Evolutionary conservation across 148 eudicot genomes (phyloP), one percentile per base, ranked within the genome.

Genomic region (Nepenthes mirabilis): DNA sequence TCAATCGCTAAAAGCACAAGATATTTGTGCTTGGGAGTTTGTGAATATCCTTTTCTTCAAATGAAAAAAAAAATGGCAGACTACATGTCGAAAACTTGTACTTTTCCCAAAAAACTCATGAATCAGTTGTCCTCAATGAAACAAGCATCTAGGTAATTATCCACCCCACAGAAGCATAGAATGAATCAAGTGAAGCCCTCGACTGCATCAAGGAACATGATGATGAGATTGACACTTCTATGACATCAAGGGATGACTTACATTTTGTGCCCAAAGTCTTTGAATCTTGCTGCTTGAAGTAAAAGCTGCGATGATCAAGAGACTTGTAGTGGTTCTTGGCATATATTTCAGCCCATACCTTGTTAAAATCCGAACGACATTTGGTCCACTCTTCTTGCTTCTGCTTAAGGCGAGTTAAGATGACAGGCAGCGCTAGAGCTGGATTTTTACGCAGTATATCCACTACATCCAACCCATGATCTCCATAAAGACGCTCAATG

Each of bases 231-330:
- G 8, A 8, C 8, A 40, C 45, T 40, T 40, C 45, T 40, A 40
- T 40, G 6, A 40, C 45, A 40, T 40, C 45, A 40, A 40, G 8
- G 4, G 45, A 40, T 40, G 33, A 80, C 87, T 76, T 77, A 93
- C 98, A 80, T 79, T 88, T 93, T 54, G 80, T 73, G 78, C 98
- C 82, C 84, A 93, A 73, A 68, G 73, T 80, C 83, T 93, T 93
- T 23, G 95, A 86, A 80, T 93, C 99, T 76, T 86, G 96, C 71
- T 93, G 98, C 83, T 86, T 93, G 80, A 93, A 93, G 72, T 88
- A 93, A 77, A 91, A 93, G 77, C 98, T 93, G 51, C 96, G 88
- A 54, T 93, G 98, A 75, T 93, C 98, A 65, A 93, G 98, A 40
- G 98, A 93, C 71, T 88, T 93, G 81, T 77, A 86, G 65, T 93